Base-by-base conservation (phyloP, 371 early-diverging fungal species). In the Mucor sp. region DNA sequence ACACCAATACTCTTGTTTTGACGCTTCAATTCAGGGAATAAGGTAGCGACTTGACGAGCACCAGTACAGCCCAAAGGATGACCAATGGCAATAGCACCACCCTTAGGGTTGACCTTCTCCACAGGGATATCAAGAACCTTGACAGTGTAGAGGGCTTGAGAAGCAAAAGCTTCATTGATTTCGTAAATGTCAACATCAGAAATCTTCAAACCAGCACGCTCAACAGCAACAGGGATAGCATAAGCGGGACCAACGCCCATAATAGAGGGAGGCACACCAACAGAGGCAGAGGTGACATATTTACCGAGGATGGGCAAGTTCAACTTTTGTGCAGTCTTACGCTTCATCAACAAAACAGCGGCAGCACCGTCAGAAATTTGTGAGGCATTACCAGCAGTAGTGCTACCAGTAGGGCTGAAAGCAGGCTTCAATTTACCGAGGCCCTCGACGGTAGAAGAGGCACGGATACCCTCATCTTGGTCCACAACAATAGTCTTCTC, bases 321-420 rank as follows among this genome's bases (percentile, higher is more conserved):
- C 37, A 97, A 87, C 84, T 91, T 91, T 70, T 90, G 83, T 12
- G 99, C 99, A 35, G 87, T 92, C 82, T 88, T 90, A 72, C 99
- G 92, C 84, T 93, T 93, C 94, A 95, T 95, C 76, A 99, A 78
- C 64, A 99, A 82, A 43, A 98, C 98, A 27, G 97, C 97, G 25
- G 98, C 98, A 47, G 99, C 99, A 75, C 99, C 99, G 81, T 99
- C 99, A 11, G 97, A 94, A 53, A 99, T 96, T 85, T 99, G 99
- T 67, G 99, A 98, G 53, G 99, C 93, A 79, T 95, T 98, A 66
- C 98, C 99, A 55, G 99, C 98, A 43, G 99, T 98, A 65, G 98
- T 96, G 60, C 86, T 95, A 61, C 90, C 81, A 41, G 88, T 87
- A 60, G 85, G 89, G 7, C 12, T 62, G 83, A 99, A 99, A 43